Evolutionary conservation across 1,284 basidiomycete genomes (phyloP), one percentile per base, ranked within the genome.

Genomic region (Cystobasidium pallidum): DNA sequence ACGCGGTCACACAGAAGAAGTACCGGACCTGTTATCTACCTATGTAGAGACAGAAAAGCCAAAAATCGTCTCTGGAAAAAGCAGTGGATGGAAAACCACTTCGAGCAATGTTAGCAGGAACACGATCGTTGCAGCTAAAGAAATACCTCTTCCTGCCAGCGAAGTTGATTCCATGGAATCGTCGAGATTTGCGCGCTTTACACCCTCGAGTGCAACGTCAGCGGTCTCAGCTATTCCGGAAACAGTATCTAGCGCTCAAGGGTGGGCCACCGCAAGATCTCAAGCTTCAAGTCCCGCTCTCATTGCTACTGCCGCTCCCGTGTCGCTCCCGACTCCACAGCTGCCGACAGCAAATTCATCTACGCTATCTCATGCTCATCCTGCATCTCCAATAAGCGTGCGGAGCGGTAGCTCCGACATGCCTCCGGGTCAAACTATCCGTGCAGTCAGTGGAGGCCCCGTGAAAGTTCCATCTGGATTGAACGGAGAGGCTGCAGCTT

Each of bases 81-180:
- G 39, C 24, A 61, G 58, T 34, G 58, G 58, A 7, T 61, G 58
- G 58, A 57, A 57, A n/a, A 34, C 13, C 6, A 61, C 58, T 26
- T 61, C 58, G 19, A 45, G 58, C 15, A 61, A 61, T 61, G 58
- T 61, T 39, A 61, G 39, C 17, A 34, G 58, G 3, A 57, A n/a
- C 24, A 57, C 54, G 4, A 36, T 57, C 28, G 36, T 32, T 3
- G 32, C 54, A 19, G 54, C 32, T 19, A 57, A 32, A 21, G 54
- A n/a, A 36, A 57, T 32, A n/a, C 54, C 54, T 17, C 32, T 57
- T 7, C 54, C 54, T n/a, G n/a, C 15, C 4, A 61, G 58, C 26
- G 58, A 45, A 6, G 17, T 28, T 6, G 13, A 17, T 30, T 3
- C 3, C 21, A 45, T 41, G 8, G 58, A 45, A 39, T 4, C 21